These are phyloP conservation scores for Linum tenue DNA, from an alignment of 345 rosid species.

Conservation along the genomic window DNA sequence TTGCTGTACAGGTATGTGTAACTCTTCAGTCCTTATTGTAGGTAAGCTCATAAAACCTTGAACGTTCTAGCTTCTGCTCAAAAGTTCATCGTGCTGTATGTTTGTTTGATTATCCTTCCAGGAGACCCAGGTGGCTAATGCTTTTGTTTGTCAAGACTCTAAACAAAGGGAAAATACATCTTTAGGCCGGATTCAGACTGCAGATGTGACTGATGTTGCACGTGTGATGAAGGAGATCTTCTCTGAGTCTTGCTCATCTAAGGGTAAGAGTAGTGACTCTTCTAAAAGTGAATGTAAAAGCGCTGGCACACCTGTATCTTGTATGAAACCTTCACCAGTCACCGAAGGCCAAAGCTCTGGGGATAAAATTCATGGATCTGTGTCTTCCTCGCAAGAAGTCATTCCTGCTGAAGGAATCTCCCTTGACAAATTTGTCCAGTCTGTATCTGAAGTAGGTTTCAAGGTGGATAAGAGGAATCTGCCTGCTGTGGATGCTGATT, in stretches of 20 bases:
- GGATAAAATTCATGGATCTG: constrained; percentile 10
- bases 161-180: constrained; percentile 24
- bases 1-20: constrained; percentile 26
- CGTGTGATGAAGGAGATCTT: constrained; percentile 57
- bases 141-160: constrained; percentile 23
- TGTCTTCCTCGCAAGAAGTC: constrained; percentile 14
- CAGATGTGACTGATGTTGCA: constrained; percentile 48
- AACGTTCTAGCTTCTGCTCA: neutral
- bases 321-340: constrained; percentile 21
- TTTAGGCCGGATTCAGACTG: constrained; percentile 36
- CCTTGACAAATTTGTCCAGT: constrained; percentile 12
- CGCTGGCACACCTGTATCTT: constrained; percentile 17
- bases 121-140: constrained; percentile 10
- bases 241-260: constrained; percentile 43
- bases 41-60: neutral
- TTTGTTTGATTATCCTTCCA: neutral
- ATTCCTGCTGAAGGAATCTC: constrained; percentile 20
- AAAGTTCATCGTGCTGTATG: too few species aligned
- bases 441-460: constrained; percentile 11
- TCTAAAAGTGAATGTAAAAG: constrained; percentile 27
- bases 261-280: constrained; percentile 35
- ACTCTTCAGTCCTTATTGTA: neutral
- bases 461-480: constrained; percentile 9
- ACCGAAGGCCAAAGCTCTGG: constrained; percentile 21
- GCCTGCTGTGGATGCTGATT: constrained; percentile 14